Base-by-base conservation (phyloP, 164 flowering plant genomes). In the Berberis thunbergii region DNA sequence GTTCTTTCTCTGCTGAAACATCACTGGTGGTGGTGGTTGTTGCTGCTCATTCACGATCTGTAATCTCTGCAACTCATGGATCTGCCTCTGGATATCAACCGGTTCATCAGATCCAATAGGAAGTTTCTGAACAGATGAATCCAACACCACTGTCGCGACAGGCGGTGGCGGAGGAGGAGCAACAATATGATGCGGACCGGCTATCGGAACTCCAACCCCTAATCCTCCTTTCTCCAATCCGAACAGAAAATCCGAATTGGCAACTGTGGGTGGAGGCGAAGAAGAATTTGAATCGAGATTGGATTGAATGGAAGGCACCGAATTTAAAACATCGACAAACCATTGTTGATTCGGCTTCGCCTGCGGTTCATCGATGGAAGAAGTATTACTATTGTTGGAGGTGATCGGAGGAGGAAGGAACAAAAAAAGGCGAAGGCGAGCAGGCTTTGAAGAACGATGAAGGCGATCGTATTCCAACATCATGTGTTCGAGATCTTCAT, bases 401-500 rank as follows among this genome's bases (percentile, higher is more conserved):
- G 1, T 50, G 13, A 50, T 10, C 3, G 75, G 75, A 26, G 26
- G 26, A 26, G 26, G 26, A 26, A 26, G 26, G 44, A 90, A 86
- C 12, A 87, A 63, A 64, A 90, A 87, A 2, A 90, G 60, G 60
- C 95, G 62, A 39, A 90, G 73, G 57, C 97, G 63, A 1, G 87
- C 90, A 3, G 92, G 95, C 77, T 79, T 84, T 0, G 90, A 75
- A 3, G 75, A 67, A 3, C 85, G 79, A 42, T 66, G 57, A 41
- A 89, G 67, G 6, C 97, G 88, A 64, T 89, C 94, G 59, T 87
- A 87, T 70, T 89, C 97, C 8, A 71, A 55, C 90, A 87, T 83
- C 92, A 90, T 84, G 72, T 90, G 95, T 57, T 86, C 91, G 49
- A 90, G 80, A 70, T 90, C 97, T 60, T 90, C 97, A 38, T 87